Evolutionary conservation across 768 basidiomycete genomes (phyloP), one percentile per base, ranked within the genome.

Genomic region (Udeniomyces megalosporus): DNA sequence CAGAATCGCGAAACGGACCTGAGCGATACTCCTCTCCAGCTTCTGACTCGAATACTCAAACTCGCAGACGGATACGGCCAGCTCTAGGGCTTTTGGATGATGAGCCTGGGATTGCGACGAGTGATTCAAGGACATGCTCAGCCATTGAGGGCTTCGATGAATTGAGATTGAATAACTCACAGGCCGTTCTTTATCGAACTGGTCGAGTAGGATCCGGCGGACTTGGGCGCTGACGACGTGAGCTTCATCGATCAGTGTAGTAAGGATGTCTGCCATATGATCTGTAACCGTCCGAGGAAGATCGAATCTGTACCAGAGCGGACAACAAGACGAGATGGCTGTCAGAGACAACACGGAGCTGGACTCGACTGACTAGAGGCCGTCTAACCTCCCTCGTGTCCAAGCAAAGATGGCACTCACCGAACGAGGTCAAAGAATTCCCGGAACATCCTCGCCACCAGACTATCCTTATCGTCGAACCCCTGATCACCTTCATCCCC

Each of bases 191-290:
- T 14, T 22, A 28, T 71, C 66, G 69, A 96, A 93, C 70, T 93
- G 92, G 0, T 82, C 78, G 77, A 96, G 80, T 22, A 97, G 76
- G 24, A 79, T 77, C 58, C 93, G 87, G 71, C 93, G 73, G 5
- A 90, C 84, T 29, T 86, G 84, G 11, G 75, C 76, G 0, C 90
- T 88, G n/a, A 97, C 71, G 3, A 82, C 76, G 62, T 80, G 79
- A 54, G 80, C 81, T 72, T 97, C 95, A 68, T 97, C 93, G 64
- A 97, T 81, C 54, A 97, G 75, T 1, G 88, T 85, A 46, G 85
- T 79, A 56, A 97, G 79, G 63, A 97, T 90, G 70, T 96, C 92
- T n/a, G 81, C 80, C 75, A 93, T 81, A 66, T 65, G 50, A 29
- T 59, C 58, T 20, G 58, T 56, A n/a, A 65, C 42, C 8, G 58